Evolutionary conservation across 371 early-diverging fungal species (phyloP), one percentile per base, ranked within the genome.

Genomic region (Apophysomyces ossiformis): DNA sequence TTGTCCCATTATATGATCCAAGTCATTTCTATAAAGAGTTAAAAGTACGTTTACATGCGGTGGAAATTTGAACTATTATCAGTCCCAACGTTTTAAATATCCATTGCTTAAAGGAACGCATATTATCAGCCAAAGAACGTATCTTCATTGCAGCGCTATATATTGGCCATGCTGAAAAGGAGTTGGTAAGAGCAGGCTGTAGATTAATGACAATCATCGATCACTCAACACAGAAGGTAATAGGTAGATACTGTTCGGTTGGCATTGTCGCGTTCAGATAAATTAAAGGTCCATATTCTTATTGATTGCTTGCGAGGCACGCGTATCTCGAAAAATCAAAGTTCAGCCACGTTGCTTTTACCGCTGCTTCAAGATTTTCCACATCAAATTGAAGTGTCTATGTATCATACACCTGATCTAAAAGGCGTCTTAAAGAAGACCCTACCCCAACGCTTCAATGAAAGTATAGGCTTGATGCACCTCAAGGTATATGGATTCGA

Each of bases 401-500:
- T 95, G 73, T 95, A 95, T 72, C 94, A 93, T 62, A 94, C 95
- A 11, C 96, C 95, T 7, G 90, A 94, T 70, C 79, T 95, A 35
- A 87, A 68, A 5, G 93, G 93, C 7, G 32, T 89, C 32, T 72
- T 88, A 41, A 93, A 94, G 68, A 82, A 76, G 57, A 66, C 89
- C 18, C 76, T 94, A 58, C 98, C 98, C 7, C 88, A 85, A 60
- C 74, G 98, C 39, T 94, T 93, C 73, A 97, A 95, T 72, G 99
- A 99, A 75, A 88, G 85, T 5, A 88, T 96, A 73, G 98, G 98
- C 0, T 77, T 98, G 63, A 92, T 93, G 90, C 99, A 99, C 74
- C 87, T 96, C 67, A 99, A 99, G 74, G 83, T 89, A 11, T 97
- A 95, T 76, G 83, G 90, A 0, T 94, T 95, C 77, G 99, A 99